Evolutionary conservation across 108 stramenopile species (phyloP).

Genomic region (Chaetoceros muelleri): DNA sequence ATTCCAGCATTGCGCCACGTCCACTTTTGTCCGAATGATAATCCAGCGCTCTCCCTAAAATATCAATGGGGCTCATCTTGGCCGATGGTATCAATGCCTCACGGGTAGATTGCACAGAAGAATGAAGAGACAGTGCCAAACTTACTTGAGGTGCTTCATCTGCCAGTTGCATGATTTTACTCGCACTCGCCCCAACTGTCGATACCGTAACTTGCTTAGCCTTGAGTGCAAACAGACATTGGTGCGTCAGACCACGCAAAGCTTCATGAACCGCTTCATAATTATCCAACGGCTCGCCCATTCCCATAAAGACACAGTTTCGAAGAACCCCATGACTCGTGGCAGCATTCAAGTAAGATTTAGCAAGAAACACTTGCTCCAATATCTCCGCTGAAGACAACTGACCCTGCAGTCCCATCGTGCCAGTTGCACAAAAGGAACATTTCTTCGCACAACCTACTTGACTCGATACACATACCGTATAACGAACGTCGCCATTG

Average conservation of each 20-base stretch:
- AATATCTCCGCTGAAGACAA: conserved; percentile 33
- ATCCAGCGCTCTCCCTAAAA: conserved; percentile 23
- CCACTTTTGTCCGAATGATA: conserved; percentile 22
- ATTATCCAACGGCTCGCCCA: conserved; percentile 46
- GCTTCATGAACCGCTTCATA: conserved; percentile 28
- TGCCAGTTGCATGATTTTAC: conserved; percentile 22
- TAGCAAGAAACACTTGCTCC: conserved; percentile 37
- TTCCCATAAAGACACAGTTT: conserved; percentile 60
- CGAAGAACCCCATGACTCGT: not conserved
- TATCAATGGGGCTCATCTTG: conserved; percentile 5
- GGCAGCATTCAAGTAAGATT: conserved; percentile 3
- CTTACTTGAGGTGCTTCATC: conserved; percentile 31
- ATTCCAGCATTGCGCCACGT: conserved; percentile 42
- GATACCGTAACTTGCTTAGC: conserved; percentile 34
- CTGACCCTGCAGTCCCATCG: conserved; percentile 31
- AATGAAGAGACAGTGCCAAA: conserved; percentile 46
- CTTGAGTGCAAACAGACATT: conserved; percentile 23
- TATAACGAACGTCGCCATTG: conserved; percentile 11
- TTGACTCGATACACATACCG: conserved; percentile 41
- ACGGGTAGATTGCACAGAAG: conserved; percentile 24
- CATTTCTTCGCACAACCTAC: conserved; percentile 44
- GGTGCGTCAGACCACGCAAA: conserved; percentile 21
- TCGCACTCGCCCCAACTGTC: conserved; percentile 28
- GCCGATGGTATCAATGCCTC: conserved; percentile 30
- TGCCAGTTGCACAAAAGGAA: conserved; percentile 41